Conservation (phyloP, 345 rosid species). For the Pugionium cornutum region DNA sequence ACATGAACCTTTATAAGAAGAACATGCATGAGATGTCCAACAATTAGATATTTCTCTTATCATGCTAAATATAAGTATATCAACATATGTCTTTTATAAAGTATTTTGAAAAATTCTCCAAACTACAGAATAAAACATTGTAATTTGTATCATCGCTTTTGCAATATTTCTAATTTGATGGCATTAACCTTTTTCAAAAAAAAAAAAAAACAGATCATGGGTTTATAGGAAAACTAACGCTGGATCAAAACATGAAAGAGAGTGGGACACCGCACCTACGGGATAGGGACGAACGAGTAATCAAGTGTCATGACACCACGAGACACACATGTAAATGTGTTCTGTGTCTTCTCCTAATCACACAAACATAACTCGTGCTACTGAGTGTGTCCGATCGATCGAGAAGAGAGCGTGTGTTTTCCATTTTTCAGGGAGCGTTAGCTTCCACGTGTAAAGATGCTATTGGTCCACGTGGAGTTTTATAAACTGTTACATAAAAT, state of each 20-base stretch:
- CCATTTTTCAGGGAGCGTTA: neutral
- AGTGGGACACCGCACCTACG: slow-evolving; percentile 30
- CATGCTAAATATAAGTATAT: too few relatives aligned
- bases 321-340: slow-evolving; percentile 18
- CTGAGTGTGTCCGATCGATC: neutral
- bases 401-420: neutral
- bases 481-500: neutral
- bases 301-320: slow-evolving; percentile 24
- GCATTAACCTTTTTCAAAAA: too few relatives aligned
- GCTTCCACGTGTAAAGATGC: neutral
- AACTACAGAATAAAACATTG: too few relatives aligned
- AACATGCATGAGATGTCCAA: too few relatives aligned
- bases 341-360: slow-evolving; percentile 10
- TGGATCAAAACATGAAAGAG: slow-evolving; percentile 3
- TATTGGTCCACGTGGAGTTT: slow-evolving; percentile 57
- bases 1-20: too few relatives aligned
- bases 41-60: too few relatives aligned
- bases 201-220: neutral
- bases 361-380: slow-evolving; percentile 1
- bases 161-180: neutral
- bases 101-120: too few relatives aligned
- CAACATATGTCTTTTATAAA: too few relatives aligned
- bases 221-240: neutral
- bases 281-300: slow-evolving; percentile 17
- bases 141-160: too few relatives aligned